Conservation (phyloP, 2,329 filamentous ascomycete species). For the Paecilomyces fulvus region DNA sequence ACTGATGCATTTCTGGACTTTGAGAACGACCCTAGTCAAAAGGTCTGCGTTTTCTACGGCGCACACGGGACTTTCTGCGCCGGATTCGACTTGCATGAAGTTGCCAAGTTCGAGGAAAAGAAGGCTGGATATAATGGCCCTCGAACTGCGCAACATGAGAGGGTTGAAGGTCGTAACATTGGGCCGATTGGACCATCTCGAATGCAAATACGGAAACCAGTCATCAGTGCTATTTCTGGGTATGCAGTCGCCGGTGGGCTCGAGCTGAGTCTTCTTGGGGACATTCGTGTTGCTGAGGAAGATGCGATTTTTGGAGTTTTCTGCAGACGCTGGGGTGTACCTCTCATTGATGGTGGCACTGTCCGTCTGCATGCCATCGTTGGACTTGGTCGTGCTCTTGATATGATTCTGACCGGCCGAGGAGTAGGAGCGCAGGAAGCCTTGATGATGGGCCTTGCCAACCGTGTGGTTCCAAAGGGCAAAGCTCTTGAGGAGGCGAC, state of each 20-base stretch:
- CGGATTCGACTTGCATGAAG: slow-evolving; percentile 44
- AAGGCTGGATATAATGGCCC: slow-evolving; percentile 6
- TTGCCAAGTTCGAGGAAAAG: slow-evolving; percentile 20
- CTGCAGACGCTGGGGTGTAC: slow-evolving; percentile 46
- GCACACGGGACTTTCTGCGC: slow-evolving; percentile 44
- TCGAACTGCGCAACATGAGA: slow-evolving; percentile 14
- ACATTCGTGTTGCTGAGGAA: slow-evolving; percentile 47
- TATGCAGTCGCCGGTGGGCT: slow-evolving; percentile 48
- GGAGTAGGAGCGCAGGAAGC: slow-evolving; percentile 43
- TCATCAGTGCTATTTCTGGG: slow-evolving; percentile 45
- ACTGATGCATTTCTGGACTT: slow-evolving; percentile 42
- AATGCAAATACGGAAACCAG: slow-evolving; percentile 43
- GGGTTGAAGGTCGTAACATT: slow-evolving; percentile 28
- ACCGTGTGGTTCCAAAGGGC: slow-evolving; percentile 44
- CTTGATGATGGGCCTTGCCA: slow-evolving; percentile 44
- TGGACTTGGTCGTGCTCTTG: slow-evolving; percentile 46
- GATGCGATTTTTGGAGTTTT: slow-evolving; percentile 49
- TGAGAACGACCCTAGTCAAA: slow-evolving; percentile 43
- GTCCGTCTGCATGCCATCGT: slow-evolving; percentile 45
- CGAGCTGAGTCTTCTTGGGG: slow-evolving; percentile 45
- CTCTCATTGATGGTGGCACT: slow-evolving; percentile 46
- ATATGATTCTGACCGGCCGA: slow-evolving; percentile 50
- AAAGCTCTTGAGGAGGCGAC: slow-evolving; percentile 42
- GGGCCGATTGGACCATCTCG: slow-evolving; percentile 48
- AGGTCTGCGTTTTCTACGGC: slow-evolving; percentile 45